Conservation (phyloP, 2,329 filamentous ascomycete species). For the Aulographum hederae region DNA sequence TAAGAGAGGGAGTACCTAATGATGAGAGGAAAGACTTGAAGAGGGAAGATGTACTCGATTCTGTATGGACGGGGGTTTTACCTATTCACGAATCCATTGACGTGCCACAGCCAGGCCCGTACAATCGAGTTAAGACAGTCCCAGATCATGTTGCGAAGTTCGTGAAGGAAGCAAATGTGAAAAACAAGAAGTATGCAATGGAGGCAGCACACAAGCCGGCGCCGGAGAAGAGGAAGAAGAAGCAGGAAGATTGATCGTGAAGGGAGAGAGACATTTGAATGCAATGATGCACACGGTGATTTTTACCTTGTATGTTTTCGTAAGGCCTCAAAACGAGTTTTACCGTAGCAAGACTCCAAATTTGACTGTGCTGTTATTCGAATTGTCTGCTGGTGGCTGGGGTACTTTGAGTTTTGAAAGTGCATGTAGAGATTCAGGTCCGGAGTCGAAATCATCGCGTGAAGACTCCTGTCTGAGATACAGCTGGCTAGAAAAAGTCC, state of each 20-base stretch:
- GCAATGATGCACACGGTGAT: too few relatives aligned
- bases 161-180: conserved; percentile 27
- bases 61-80: conserved; percentile 43
- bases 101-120: conserved; percentile 38
- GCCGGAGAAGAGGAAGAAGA: conserved; percentile 10
- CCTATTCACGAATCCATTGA: conserved; percentile 46
- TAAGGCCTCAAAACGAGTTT: too few relatives aligned
- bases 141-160: conserved; percentile 44
- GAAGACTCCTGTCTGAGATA: too few relatives aligned
- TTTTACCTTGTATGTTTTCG: too few relatives aligned
- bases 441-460: too few relatives aligned
- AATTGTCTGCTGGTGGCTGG: too few relatives aligned
- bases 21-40: conserved; percentile 38
- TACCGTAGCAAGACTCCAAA: too few relatives aligned
- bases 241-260: conserved; percentile 6
- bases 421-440: too few relatives aligned
- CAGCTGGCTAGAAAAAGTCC: too few relatives aligned
- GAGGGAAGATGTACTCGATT: conserved; percentile 27
- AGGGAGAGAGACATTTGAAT: too few relatives aligned
- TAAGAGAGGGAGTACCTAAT: conserved; percentile 45
- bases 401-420: too few relatives aligned
- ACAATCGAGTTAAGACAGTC: conserved; percentile 39
- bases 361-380: too few relatives aligned
- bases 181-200: conserved; percentile 10
- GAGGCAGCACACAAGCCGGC: conserved; percentile 10